phyloP scores from a whole-genome alignment of 176 grass and related monocot genomes.

The Otatea glauca region DNA sequence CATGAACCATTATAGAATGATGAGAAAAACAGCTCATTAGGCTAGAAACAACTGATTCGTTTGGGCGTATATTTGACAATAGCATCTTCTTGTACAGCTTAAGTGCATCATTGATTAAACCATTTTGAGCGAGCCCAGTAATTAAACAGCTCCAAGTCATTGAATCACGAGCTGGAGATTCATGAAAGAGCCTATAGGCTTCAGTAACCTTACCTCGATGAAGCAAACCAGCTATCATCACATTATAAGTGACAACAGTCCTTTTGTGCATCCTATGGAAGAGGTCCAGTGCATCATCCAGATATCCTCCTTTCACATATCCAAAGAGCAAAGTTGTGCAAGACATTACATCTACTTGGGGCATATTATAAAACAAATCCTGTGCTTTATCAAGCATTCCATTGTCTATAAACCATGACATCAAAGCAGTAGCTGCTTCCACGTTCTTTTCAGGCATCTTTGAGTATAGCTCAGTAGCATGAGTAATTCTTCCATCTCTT shows the following conservation, averaged over 20 bases:
- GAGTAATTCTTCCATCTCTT: conserved; percentile 57
- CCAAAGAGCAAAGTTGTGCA: conserved; percentile 69
- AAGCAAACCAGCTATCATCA: conserved; percentile 71
- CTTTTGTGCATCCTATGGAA: conserved; percentile 58
- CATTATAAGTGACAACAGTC: conserved; percentile 61
- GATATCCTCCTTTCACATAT: conserved; percentile 65
- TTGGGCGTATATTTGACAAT: conserved; percentile 50
- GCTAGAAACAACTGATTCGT: conserved; percentile 56
- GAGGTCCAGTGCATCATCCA: conserved; percentile 58
- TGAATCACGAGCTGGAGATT: conserved; percentile 53
- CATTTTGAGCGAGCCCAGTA: conserved; percentile 57
- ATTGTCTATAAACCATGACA: conserved; percentile 65
- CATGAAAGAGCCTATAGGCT: conserved; percentile 66
- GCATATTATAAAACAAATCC: conserved; percentile 56
- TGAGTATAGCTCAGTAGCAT: conserved; percentile 57
- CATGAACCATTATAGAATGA: conserved; percentile 58
- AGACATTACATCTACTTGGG: conserved; percentile 51
- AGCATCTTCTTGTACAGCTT: conserved; percentile 63
- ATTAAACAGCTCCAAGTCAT: conserved; percentile 66
- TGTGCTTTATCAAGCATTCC: conserved; percentile 62
- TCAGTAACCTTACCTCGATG: conserved; percentile 58
- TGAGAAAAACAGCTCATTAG: conserved; percentile 60
- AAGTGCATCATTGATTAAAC: conserved; percentile 56
- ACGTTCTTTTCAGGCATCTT: conserved; percentile 65
- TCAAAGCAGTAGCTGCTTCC: conserved; percentile 62